phyloP scores from a whole-genome alignment of 2,329 filamentous ascomycete species.

The Diaporthe nobilis region DNA sequence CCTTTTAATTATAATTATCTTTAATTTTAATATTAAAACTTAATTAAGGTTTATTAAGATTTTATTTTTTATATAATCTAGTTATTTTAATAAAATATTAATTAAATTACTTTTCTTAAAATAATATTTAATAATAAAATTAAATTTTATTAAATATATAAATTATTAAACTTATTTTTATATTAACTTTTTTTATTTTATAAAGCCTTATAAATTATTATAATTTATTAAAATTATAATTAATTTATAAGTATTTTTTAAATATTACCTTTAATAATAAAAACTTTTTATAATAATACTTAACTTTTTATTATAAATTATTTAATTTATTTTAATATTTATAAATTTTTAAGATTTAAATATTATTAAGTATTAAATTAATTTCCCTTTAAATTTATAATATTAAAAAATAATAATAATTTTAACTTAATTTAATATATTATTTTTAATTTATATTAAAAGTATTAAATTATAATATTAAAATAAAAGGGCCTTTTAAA shows the following conservation, averaged over 20 bases:
- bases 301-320: too few species aligned
- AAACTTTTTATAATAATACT: too few species aligned
- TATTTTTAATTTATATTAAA: too few species aligned
- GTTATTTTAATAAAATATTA: background rate
- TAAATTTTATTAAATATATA: background rate
- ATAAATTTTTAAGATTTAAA: too few species aligned
- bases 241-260: background rate
- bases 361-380: too few species aligned
- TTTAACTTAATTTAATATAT: background rate
- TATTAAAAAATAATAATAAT: background rate
- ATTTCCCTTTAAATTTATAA: background rate
- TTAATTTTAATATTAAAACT: background rate
- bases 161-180: background rate
- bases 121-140: background rate
- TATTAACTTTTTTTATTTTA: background rate
- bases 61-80: background rate
- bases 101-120: background rate
- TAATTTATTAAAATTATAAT: background rate
- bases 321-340: too few species aligned
- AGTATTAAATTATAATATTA: too few species aligned
- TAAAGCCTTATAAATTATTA: background rate
- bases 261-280: background rate
- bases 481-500: too few species aligned
- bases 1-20: background rate
- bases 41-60: background rate